Conservation (phyloP, 2,329 filamentous ascomycete genomes). For the Rhynchosporium agropyri region DNA sequence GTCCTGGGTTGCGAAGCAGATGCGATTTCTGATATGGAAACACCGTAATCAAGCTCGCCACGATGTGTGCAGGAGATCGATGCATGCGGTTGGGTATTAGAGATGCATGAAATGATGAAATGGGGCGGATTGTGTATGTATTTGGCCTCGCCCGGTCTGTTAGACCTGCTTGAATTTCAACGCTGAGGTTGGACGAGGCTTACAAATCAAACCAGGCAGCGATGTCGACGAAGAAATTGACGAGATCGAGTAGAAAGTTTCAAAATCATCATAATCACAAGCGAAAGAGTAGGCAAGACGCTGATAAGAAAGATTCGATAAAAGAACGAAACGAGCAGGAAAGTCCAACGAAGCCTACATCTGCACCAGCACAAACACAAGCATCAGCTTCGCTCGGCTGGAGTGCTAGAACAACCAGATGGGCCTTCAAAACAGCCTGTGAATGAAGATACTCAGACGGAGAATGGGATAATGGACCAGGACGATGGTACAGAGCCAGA, state of each 20-base stretch:
- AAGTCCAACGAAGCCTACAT: not conserved
- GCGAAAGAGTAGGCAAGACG: not conserved
- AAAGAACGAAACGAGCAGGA: not conserved
- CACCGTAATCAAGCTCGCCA: not conserved
- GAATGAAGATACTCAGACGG: constrained; percentile 1
- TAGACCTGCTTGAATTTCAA: not conserved
- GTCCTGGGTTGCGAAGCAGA: not conserved
- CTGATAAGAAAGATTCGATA: not conserved
- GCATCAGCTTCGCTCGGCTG: not conserved
- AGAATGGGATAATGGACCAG: not conserved
- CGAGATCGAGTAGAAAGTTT: not conserved
- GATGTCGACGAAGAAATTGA: constrained; percentile 8
- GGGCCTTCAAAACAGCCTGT: not conserved
- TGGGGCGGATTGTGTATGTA: not conserved
- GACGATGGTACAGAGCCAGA: constrained; percentile 12
- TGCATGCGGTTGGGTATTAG: not conserved
- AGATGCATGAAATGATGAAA: not conserved
- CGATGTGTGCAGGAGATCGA: constrained; percentile 4
- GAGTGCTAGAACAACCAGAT: not conserved
- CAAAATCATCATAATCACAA: not conserved
- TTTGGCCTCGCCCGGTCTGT: constrained; percentile 4
- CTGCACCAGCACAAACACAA: not conserved
- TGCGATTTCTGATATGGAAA: not conserved
- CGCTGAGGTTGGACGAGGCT: not conserved
- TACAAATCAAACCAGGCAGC: not conserved